These are phyloP conservation scores for Hortaea werneckii DNA, from an alignment of 2,329 filamentous ascomycete genomes.

Conservation along the genomic window DNA sequence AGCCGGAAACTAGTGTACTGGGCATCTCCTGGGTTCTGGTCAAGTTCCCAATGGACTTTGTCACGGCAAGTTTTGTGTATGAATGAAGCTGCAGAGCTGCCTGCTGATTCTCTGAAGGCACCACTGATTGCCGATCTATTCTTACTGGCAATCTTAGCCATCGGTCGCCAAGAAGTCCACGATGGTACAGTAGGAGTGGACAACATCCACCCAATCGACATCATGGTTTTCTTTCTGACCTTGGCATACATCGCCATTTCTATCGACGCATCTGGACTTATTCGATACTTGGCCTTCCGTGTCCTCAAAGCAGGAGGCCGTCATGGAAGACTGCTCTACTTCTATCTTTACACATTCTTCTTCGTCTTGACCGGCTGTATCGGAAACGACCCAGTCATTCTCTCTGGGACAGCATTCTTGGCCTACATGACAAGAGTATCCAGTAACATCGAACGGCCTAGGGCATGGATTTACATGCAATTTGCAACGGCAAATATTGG, in stretches of 20 bases:
- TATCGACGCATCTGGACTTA: conserved; percentile 64
- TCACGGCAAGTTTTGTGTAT: conserved; percentile 35
- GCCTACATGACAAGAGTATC: conserved; percentile 70
- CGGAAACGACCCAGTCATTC: conserved; percentile 65
- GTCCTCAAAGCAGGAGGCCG: conserved; percentile 58
- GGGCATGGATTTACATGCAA: conserved; percentile 64
- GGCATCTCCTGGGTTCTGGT: no score
- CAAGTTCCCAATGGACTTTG: conserved; percentile 56
- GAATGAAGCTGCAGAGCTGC: no score
- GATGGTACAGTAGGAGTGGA: conserved; percentile 57
- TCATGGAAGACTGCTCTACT: conserved; percentile 57
- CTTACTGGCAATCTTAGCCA: conserved; percentile 57
- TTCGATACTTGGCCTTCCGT: conserved; percentile 59
- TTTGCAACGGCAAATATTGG: conserved; percentile 64
- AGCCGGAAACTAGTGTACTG: no score
- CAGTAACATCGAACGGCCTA: conserved; percentile 59
- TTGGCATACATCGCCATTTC: conserved; percentile 65
- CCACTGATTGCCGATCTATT: conserved; percentile 63
- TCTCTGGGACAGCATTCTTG: conserved; percentile 64
- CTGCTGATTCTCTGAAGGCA: conserved; percentile 25
- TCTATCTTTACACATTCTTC: conserved; percentile 66
- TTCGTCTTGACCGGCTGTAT: conserved; percentile 57
- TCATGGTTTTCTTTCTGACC: conserved; percentile 66
- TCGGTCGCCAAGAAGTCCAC: conserved; percentile 56
- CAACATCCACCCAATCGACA: conserved; percentile 59